Evolutionary conservation across 2,329 filamentous ascomycete genomes (phyloP).

Genomic region (Didymella segeticola): DNA sequence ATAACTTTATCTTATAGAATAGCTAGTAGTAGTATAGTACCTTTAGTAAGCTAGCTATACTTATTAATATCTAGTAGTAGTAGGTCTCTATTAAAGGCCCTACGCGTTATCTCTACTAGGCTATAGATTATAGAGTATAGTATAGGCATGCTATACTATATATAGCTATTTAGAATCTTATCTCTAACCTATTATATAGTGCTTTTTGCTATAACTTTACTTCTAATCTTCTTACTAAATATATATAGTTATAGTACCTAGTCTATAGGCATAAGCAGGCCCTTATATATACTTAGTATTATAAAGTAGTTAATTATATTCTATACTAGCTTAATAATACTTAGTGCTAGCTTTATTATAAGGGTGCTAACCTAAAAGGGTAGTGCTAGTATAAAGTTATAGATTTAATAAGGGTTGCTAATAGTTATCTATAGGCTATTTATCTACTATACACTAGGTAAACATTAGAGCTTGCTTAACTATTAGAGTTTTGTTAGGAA

Average conservation of each 20-base stretch:
- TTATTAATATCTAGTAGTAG: not conserved
- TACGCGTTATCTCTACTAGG: slow-evolving; percentile 5
- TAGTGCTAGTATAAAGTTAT: too few relatives aligned
- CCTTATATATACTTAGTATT: not conserved
- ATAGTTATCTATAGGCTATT: too few relatives aligned
- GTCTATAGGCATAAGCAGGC: slow-evolving; percentile 5
- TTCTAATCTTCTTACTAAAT: slow-evolving; percentile 6
- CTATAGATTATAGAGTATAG: slow-evolving; percentile 22
- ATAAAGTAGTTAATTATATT: slow-evolving; percentile 6
- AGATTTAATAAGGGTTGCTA: too few relatives aligned
- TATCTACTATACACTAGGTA: too few relatives aligned
- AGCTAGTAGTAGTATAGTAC: not conserved
- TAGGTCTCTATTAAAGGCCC: not conserved
- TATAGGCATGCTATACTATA: slow-evolving; percentile 21
- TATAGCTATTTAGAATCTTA: slow-evolving; percentile 14
- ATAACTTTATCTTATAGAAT: not conserved
- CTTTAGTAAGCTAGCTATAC: not conserved
- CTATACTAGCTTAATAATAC: not conserved
- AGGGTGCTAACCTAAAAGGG: too few relatives aligned
- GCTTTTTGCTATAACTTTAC: slow-evolving; percentile 6
- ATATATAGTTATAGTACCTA: slow-evolving; percentile 1
- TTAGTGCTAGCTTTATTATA: too few relatives aligned
- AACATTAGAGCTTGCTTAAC: too few relatives aligned
- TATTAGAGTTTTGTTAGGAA: too few relatives aligned
- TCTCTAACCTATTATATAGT: slow-evolving; percentile 14